Conservation (phyloP, 306 rosid species). For the Glycine soja region DNA sequence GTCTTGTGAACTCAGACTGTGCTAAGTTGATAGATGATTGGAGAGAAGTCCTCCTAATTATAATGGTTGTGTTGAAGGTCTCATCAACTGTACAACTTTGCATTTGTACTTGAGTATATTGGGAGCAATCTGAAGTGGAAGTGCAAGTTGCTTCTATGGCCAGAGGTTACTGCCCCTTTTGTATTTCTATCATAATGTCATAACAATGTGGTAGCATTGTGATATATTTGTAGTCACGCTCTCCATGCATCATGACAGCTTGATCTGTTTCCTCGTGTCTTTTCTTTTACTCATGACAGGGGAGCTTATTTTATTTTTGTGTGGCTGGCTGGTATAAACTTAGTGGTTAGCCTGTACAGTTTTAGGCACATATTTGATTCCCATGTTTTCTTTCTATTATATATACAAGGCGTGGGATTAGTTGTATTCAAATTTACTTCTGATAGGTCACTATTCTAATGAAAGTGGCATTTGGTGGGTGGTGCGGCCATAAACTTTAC, state of each 20-base stretch:
- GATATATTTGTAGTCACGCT: conserved; percentile 56
- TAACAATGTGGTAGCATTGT: conserved; percentile 51
- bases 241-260: conserved; percentile 49
- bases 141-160: conserved; percentile 40
- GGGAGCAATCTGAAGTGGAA: conserved; percentile 45
- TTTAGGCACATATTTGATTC: conserved; percentile 59
- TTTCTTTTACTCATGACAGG: conserved; percentile 47
- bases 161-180: conserved; percentile 46
- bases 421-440: conserved; percentile 49
- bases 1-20: conserved; percentile 84
- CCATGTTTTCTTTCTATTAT: conserved; percentile 50
- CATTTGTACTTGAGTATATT: conserved; percentile 34
- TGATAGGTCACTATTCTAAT: conserved; percentile 46
- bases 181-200: conserved; percentile 41
- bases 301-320: conserved; percentile 71
- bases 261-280: conserved; percentile 54
- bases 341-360: conserved; percentile 62
- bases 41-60: conserved; percentile 14
- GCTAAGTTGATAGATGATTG: conserved; percentile 55
- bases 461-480: conserved; percentile 36
- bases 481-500: conserved; percentile 1
- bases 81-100: conserved; percentile 31
- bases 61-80: conserved; percentile 41
- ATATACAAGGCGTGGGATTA: conserved; percentile 49
- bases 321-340: conserved; percentile 59